phyloP scores from a whole-genome alignment of 2,329 filamentous ascomycete species.

The Cordyceps javanica region DNA sequence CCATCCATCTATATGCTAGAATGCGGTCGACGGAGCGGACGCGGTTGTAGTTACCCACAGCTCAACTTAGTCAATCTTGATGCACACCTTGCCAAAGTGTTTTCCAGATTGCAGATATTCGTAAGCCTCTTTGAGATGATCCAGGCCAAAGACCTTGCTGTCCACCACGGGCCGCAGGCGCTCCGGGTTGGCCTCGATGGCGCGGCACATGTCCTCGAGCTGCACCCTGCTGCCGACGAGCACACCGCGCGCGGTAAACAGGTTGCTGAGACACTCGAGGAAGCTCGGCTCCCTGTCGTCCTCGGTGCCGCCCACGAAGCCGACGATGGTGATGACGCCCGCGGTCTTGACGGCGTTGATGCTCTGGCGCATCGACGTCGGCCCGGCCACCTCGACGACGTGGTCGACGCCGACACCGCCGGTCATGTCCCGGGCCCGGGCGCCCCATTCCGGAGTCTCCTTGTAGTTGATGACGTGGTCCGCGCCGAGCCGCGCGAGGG shows the following conservation, averaged over 20 bases:
- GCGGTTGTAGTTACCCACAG: too few species aligned
- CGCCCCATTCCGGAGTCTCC: conserved; percentile 39
- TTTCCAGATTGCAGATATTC: conserved; percentile 20
- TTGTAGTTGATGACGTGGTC: conserved; percentile 46
- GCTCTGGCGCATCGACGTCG: conserved; percentile 37
- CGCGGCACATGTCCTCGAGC: conserved; percentile 46
- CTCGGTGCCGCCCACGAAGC: conserved; percentile 27
- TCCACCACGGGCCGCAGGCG: conserved; percentile 42
- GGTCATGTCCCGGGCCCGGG: conserved; percentile 36
- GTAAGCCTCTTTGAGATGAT: conserved; percentile 30
- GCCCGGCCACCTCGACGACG: conserved; percentile 43
- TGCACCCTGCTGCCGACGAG: conserved; percentile 39
- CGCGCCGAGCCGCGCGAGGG: conserved; percentile 40
- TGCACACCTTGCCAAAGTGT: conserved; percentile 30
- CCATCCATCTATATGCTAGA: too few species aligned
- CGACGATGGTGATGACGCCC: conserved; percentile 38
- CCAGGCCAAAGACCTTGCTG: conserved; percentile 32
- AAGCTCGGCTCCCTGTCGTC: conserved; percentile 25
- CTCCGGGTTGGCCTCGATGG: conserved; percentile 39
- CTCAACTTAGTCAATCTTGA: not conserved
- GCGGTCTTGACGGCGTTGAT: conserved; percentile 39
- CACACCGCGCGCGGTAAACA: conserved; percentile 39
- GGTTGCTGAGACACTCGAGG: conserved; percentile 25
- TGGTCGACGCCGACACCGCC: conserved; percentile 41
- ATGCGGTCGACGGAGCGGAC: too few species aligned